Evolutionary conservation across 768 basidiomycete genomes (phyloP), one percentile per base, ranked within the genome.

Genomic region (Boletus insuetus): DNA sequence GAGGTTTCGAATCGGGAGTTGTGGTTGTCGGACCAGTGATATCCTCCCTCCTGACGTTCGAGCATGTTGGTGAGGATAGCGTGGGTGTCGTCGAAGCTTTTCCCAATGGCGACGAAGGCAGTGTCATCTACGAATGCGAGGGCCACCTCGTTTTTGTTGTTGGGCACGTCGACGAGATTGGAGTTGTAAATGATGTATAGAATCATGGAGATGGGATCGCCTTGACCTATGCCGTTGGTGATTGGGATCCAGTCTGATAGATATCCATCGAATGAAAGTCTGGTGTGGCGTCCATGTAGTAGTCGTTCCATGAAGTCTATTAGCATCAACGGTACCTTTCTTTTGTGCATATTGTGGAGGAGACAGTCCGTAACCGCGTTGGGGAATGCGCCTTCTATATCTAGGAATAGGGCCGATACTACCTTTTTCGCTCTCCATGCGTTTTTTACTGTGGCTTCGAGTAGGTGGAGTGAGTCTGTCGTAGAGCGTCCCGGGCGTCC

Each of bases 161-260:
- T 51, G 0, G 69, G 54, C 0, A 46, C 17, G 0, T 64, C 42
- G 0, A 64, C 19, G 0, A 72, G 53, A 45, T 62, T 54, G 0
- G 71, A 10, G 48, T 74, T 75, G 58, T 70, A 74, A 16, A 74
- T 64, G 8, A 67, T 58, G 47, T 71, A 74, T 0, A 69, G 48
- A 1, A 73, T 54, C 42, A 67, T 66, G 0, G 71, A 71, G 2
- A 67, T 49, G 0, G 71, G 73, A 55, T 70, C 66, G 0, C 75
- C 75, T 54, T 75, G 72, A 2, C 69, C 67, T 0, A 73, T 68
- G 0, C 74, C 67, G 14, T 66, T 67, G 0, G 17, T 56, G 5
- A 61, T 51, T 0, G 55, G 48, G 0, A 55, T 45, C 51, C 60
- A 63, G 1, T 62, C 51, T 0, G 66, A 71, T 0, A 19, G 14